Base-by-base conservation (phyloP, 257 asterid species). In the Asclepias syriaca region DNA sequence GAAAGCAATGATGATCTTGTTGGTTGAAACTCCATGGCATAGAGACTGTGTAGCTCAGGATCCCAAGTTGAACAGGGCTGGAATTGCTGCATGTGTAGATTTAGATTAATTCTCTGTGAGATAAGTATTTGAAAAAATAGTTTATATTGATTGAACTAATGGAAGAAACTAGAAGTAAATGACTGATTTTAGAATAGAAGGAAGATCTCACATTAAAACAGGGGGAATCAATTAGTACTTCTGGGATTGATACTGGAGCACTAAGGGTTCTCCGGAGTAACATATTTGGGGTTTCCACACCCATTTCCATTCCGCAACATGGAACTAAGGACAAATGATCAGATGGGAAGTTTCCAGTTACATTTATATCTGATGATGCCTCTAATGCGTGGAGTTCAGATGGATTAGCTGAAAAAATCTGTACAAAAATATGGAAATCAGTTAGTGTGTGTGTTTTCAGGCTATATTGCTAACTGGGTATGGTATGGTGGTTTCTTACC, bases 11-110 rank as follows among this genome's bases (percentile, higher is more conserved):
- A 59, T 72, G 88, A 74, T 85, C 87, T 81, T 79, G 87, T 92
- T 82, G 85, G 91, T 72, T 85, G 89, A 72, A 81, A 86, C 61
- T 92, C 95, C 88, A 85, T 66, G 49, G 70, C 77, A 68, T 82
- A 87, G 46, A 87, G 77, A 77, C 83, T 85, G 55, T 87, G 93
- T 55, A 88, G 32, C 45, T 93, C 96, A 43, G 88, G 75, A 71
- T 88, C 90, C 97, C 96, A 90, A 68, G 89, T 67, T 48, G 85
- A 66, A 24, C 70, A 71, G 46, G 79, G 80, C 80, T 88, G 95
- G 50, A 83, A 78, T 75, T 84, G 92, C 96, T 86, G 92, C 56
- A 72, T 59, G 21, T 57, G 21, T 16, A 77, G 9, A 10, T 57
- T 40, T 65, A 40, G 9, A 10, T 57, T 40, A 68, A 40, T 2